Base-by-base conservation (phyloP, 345 rosid genomes). In the Nasturtium officinale region DNA sequence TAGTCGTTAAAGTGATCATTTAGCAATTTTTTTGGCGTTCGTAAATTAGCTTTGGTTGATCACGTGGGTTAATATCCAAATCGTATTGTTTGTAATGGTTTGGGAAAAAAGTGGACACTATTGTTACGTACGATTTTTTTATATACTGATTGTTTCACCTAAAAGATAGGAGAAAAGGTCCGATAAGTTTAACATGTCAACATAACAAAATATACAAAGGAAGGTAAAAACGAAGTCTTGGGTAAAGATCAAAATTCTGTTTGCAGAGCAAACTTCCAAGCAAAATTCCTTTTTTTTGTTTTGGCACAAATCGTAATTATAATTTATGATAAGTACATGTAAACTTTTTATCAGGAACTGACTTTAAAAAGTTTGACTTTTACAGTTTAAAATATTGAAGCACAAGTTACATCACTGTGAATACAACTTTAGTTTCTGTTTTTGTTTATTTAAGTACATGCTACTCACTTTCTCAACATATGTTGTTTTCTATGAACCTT, bases 401-500 rank as follows among this genome's bases (percentile, higher is more conserved):
- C 69, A 62, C 45, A 76, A 47, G 75, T 62, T 69, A 55, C 59
- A 76, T 69, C 71, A 69, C 63, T 35, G 51, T 56, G 70, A 69
- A 62, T 53, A 61, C 21, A 45, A 50, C 29, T 67, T 51, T 47
- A 48, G 73, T 26, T 50, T 59, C 21, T 73, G 30, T 65, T 33
- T 61, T 51, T 23, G 29, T 61, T 43, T 68, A 43, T 45, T 43
- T 45, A 25, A 25, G 70, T 45, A 61, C 61, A 75, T 45, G 45
- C 59, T 69, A 53, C 23, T 75, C 74, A 42, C 64, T 68, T 68
- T 75, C 32, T 61, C 50, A 59, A 28, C 50, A 61, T 46, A 16
- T 61, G 69, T 68, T 68, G 64, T 53, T 61, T 75, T 75, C 52
- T 68, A 29, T 54, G 70, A 61, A 62, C 70, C 79, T 76, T 76